Percentiles rank a stretch among this genome's conserved stretches.
These are phyloP conservation scores for Blastobotrys attinorum DNA, from an alignment of 805 yeast genomes.

Conservation along the genomic window DNA sequence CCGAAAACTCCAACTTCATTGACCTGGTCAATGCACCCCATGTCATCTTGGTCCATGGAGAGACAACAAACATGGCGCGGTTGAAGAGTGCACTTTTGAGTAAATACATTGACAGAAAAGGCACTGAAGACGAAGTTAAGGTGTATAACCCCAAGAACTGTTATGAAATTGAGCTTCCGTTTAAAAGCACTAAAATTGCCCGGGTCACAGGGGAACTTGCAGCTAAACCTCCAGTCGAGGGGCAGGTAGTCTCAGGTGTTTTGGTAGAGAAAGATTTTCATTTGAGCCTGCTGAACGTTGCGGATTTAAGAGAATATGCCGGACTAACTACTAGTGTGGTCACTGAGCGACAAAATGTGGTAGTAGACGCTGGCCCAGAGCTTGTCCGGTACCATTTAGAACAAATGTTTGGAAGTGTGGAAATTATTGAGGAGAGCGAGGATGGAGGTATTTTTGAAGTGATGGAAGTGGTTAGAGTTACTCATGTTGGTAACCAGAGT, in stretches of 20 bases:
- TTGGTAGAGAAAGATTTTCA: constrained; percentile 88
- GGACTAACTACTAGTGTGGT: constrained; percentile 80
- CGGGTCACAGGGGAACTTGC: constrained; percentile 59
- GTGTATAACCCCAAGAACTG: constrained; percentile 92
- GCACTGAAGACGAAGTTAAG: constrained; percentile 81
- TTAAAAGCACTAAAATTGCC: constrained; percentile 79
- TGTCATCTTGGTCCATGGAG: constrained; percentile 94
- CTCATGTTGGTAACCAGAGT: constrained; percentile 41
- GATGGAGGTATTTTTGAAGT: constrained; percentile 33
- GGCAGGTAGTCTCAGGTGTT: constrained; percentile 62
- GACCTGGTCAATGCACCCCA: constrained; percentile 78
- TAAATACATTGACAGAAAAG: constrained; percentile 71
- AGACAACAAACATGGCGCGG: constrained; percentile 97
- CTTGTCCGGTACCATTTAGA: constrained; percentile 81
- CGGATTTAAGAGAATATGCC: constrained; percentile 82
- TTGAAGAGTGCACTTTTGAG: constrained; percentile 85
- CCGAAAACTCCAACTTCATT: constrained; percentile 85
- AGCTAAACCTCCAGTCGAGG: constrained; percentile 39
- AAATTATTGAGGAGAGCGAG: constrained; percentile 48
- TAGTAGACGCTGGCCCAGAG: constrained; percentile 72
- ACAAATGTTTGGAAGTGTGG: constrained; percentile 90
- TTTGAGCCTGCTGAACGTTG: constrained; percentile 69
- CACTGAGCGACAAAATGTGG: constrained; percentile 70
- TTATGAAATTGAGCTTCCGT: constrained; percentile 64
- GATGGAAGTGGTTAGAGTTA: constrained; percentile 57